phyloP scores from a whole-genome alignment of 108 stramenopile species.

The Cyclotella choctawhatcheeana region DNA sequence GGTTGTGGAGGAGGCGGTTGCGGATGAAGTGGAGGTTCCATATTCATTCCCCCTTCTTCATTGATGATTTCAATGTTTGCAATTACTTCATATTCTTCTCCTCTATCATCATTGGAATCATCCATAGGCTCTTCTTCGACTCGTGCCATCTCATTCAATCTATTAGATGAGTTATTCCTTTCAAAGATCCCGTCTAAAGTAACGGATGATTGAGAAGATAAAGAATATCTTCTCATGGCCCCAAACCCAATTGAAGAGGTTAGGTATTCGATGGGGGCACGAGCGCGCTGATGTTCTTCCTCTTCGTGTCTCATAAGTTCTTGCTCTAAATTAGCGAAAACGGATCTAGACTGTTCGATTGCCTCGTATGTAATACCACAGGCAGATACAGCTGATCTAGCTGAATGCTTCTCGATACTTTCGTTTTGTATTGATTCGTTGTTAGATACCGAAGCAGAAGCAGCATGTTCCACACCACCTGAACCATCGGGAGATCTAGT shows the following conservation, averaged over 20 bases:
- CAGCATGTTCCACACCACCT: neutral
- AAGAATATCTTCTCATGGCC: neutral
- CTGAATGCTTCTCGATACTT: neutral
- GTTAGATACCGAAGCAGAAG: neutral
- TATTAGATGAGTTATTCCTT: neutral
- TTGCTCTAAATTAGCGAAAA: slow-evolving; percentile 1
- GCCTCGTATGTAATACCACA: neutral
- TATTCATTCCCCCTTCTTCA: neutral
- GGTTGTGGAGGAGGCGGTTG: neutral
- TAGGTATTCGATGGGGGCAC: neutral
- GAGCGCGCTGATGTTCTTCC: slow-evolving; percentile 1
- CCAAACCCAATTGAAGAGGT: neutral
- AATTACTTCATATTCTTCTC: neutral
- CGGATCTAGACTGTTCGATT: neutral
- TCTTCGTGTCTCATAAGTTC: slow-evolving; percentile 1
- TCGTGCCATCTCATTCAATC: neutral
- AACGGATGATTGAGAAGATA: too few relatives aligned
- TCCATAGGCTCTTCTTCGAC: neutral
- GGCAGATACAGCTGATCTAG: neutral
- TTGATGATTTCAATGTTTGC: neutral
- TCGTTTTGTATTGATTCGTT: neutral
- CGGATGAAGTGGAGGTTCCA: neutral
- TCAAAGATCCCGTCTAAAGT: neutral
- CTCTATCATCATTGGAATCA: neutral
- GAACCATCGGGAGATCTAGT: neutral